Conservation (phyloP, 176 grass and related monocot species). For the Lolium rigidum region DNA sequence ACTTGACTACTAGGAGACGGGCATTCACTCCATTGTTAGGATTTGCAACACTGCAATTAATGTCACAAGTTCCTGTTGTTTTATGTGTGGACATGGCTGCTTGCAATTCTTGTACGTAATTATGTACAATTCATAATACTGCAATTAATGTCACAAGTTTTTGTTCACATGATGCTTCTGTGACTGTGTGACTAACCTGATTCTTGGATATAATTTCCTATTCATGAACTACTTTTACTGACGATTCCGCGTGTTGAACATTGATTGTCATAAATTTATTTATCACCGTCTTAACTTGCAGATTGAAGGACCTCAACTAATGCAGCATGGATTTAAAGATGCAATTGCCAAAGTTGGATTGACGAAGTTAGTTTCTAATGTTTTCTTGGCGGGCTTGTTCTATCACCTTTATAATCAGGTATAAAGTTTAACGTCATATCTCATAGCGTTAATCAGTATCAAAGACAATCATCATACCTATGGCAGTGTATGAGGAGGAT, state of each 20-base stretch:
- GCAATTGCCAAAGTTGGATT: constrained; percentile 77
- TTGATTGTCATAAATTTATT: constrained; percentile 33
- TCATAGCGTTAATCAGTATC: not conserved
- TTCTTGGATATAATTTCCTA: constrained; percentile 20
- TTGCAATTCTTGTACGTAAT: constrained; percentile 3
- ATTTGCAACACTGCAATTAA: not conserved
- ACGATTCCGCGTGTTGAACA: not conserved
- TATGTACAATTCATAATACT: not conserved
- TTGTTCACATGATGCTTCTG: constrained; percentile 2
- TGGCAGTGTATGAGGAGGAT: not conserved
- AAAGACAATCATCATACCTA: not conserved
- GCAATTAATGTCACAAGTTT: not conserved
- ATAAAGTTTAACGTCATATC: constrained; percentile 30
- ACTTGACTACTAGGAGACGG: constrained; percentile 24
- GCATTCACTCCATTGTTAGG: constrained; percentile 14
- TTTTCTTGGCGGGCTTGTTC: constrained; percentile 82
- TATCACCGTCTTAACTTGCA: constrained; percentile 34
- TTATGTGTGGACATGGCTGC: not conserved
- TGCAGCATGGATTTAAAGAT: constrained; percentile 77
- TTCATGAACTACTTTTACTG: constrained; percentile 4
- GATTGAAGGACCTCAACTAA: constrained; percentile 79
- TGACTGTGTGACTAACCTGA: not conserved
- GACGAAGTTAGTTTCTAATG: constrained; percentile 73
- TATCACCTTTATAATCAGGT: constrained; percentile 99
- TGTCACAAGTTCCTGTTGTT: constrained; percentile 9